Evolutionary conservation across 768 basidiomycete species (phyloP).

Genomic region (Terana coerulea): DNA sequence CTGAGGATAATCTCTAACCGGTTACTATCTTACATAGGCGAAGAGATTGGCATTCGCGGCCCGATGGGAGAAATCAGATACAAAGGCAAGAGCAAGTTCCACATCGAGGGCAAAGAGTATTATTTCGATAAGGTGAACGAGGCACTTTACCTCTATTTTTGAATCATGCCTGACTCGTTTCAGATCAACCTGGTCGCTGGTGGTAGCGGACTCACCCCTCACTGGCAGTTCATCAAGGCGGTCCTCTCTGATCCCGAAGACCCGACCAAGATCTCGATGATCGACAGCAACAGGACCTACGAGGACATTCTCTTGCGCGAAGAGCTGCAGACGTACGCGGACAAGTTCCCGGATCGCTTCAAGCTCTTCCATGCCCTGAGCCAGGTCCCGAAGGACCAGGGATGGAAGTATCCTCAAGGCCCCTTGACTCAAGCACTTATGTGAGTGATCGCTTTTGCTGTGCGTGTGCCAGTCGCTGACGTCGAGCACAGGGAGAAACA

Average conservation of each 20-base stretch:
- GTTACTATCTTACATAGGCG: conserved; percentile 12
- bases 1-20: background rate
- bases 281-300: conserved; percentile 22
- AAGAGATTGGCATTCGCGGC: conserved; percentile 21
- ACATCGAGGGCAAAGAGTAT: conserved; percentile 16
- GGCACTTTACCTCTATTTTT: background rate
- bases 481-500: conserved; percentile 14
- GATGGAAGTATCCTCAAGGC: conserved; percentile 15
- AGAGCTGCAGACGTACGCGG: conserved; percentile 18
- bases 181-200: conserved; percentile 24
- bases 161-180: background rate
- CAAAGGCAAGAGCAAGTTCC: conserved; percentile 15
- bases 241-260: conserved; percentile 17
- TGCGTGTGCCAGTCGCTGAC: background rate
- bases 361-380: conserved; percentile 20
- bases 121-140: conserved; percentile 15
- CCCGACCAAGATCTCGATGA: conserved; percentile 15
- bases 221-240: conserved; percentile 23
- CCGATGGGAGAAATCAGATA: conserved; percentile 20
- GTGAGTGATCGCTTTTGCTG: conserved; percentile 7
- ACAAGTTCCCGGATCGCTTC: conserved; percentile 14
- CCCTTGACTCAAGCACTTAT: conserved; percentile 15
- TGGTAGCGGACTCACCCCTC: conserved; percentile 21
- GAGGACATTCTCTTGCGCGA: conserved; percentile 19
- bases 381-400: conserved; percentile 1